Percentiles rank a stretch among this genome's conserved stretches.
phyloP scores from a whole-genome alignment of 2,329 filamentous ascomycete genomes.

The Apiospora marii region DNA sequence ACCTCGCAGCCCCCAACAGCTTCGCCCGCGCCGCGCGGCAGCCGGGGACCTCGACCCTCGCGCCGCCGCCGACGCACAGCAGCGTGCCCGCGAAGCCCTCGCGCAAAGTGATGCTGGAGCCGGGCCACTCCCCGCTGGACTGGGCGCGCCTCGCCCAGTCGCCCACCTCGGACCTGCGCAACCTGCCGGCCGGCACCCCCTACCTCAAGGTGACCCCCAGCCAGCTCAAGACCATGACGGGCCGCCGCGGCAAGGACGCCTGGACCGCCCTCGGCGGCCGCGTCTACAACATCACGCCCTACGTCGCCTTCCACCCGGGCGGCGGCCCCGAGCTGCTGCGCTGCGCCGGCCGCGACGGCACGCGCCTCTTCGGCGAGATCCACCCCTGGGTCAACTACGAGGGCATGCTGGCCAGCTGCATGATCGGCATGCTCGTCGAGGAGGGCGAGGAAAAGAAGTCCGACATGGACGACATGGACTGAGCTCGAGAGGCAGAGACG shows the following conservation, averaged over 20 bases:
- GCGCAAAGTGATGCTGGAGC: slow-evolving; percentile 81
- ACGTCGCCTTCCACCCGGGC: slow-evolving; percentile 89
- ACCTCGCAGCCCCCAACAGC: slow-evolving; percentile 45
- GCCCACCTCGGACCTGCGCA: slow-evolving; percentile 72
- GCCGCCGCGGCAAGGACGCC: slow-evolving; percentile 83
- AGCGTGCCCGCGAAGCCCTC: slow-evolving; percentile 62
- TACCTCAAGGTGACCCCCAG: slow-evolving; percentile 82
- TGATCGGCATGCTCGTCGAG: slow-evolving; percentile 69
- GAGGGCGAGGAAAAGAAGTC: slow-evolving; percentile 63
- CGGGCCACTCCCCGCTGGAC: slow-evolving; percentile 93
- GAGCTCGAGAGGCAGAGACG: neutral
- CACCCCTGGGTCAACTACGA: slow-evolving; percentile 79
- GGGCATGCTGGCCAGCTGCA: slow-evolving; percentile 70
- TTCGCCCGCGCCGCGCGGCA: slow-evolving; percentile 42
- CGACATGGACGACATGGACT: slow-evolving; percentile 61
- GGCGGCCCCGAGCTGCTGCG: slow-evolving; percentile 77
- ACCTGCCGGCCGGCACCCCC: slow-evolving; percentile 57
- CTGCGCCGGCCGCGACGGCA: slow-evolving; percentile 68
- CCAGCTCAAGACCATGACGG: slow-evolving; percentile 79
- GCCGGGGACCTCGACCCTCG: slow-evolving; percentile 51
- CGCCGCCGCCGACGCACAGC: slow-evolving; percentile 63
- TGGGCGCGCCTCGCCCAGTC: slow-evolving; percentile 82
- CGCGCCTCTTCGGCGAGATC: slow-evolving; percentile 69
- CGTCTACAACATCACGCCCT: slow-evolving; percentile 94
- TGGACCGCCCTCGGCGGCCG: slow-evolving; percentile 91